Percentiles rank a stretch among this genome's conserved stretches.
Conservation (phyloP, 139 green algal species). For the Mesotaenium endlicherianum region DNA sequence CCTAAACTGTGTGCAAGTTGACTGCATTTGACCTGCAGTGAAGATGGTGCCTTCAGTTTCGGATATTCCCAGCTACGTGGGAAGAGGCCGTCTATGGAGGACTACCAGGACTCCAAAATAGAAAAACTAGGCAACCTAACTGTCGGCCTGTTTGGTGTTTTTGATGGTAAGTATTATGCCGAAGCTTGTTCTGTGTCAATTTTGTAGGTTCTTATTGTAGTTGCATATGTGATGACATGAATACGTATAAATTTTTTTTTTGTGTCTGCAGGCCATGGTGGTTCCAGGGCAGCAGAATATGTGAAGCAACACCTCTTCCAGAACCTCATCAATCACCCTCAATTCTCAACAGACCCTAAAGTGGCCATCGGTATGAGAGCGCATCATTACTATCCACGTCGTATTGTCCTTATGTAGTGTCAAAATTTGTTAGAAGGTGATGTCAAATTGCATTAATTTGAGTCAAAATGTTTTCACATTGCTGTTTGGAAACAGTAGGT, state of each 20-base stretch:
- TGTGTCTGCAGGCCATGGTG: slow-evolving; percentile 77
- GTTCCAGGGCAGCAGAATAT: slow-evolving; percentile 78
- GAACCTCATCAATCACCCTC: slow-evolving; percentile 72
- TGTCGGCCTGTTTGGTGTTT: slow-evolving; percentile 87
- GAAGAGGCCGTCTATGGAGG: slow-evolving; percentile 78
- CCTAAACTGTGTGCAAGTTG: no score
- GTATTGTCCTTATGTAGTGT: no score
- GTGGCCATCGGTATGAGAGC: slow-evolving; percentile 61
- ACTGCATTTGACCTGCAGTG: no score
- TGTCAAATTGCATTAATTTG: no score
- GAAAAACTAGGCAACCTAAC: slow-evolving; percentile 52
- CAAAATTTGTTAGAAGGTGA: no score
- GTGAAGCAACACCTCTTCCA: slow-evolving; percentile 80
- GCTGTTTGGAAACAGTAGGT: no score
- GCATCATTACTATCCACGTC: no score
- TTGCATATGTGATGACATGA: neutral
- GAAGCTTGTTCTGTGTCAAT: neutral
- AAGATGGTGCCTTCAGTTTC: slow-evolving; percentile 69
- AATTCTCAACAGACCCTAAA: slow-evolving; percentile 66
- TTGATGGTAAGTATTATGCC: slow-evolving; percentile 72
- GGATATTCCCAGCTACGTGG: slow-evolving; percentile 71
- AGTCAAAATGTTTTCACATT: no score
- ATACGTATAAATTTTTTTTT: neutral
- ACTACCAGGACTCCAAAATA: slow-evolving; percentile 69
- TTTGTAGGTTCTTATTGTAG: neutral